phyloP scores from a whole-genome alignment of 176 grass and related monocot species.

The Musa beccarii region DNA sequence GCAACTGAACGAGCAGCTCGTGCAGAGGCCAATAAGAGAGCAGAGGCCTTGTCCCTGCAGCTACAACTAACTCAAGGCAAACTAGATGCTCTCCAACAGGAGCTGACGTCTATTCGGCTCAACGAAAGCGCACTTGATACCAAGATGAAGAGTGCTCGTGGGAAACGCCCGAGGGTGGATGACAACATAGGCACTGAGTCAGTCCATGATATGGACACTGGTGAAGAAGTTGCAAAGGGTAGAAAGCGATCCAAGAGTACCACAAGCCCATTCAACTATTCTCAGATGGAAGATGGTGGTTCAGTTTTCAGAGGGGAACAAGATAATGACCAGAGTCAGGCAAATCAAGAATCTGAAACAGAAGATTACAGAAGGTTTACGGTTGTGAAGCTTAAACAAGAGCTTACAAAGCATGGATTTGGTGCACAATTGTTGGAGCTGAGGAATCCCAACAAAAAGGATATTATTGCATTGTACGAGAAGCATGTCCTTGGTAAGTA shows the following conservation, averaged over 20 bases:
- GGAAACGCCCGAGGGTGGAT: slow-evolving; percentile 54
- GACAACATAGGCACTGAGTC: slow-evolving; percentile 62
- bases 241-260: slow-evolving; percentile 88
- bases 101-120: slow-evolving; percentile 62
- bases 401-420: slow-evolving; percentile 82
- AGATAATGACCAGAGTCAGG: slow-evolving; percentile 38
- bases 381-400: slow-evolving; percentile 66
- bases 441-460: slow-evolving; percentile 93
- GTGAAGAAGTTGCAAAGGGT: slow-evolving; percentile 44
- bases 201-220: slow-evolving; percentile 87
- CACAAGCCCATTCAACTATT: slow-evolving; percentile 66
- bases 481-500: slow-evolving; percentile 54
- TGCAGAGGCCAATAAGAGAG: slow-evolving; percentile 72
- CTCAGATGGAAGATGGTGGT: slow-evolving; percentile 64
- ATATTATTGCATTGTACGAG: slow-evolving; percentile 77
- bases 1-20: slow-evolving; percentile 60
- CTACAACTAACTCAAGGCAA: slow-evolving; percentile 86
- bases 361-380: slow-evolving; percentile 88
- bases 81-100: slow-evolving; percentile 89
- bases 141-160: slow-evolving; percentile 54
- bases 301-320: slow-evolving; percentile 54
- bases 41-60: slow-evolving; percentile 75
- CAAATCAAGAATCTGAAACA: slow-evolving; percentile 31
- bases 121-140: slow-evolving; percentile 77
- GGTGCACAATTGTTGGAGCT: slow-evolving; percentile 75